phyloP scores from a whole-genome alignment of 192 early-diverging fungal genomes.

The Entomortierella chlamydospora region DNA sequence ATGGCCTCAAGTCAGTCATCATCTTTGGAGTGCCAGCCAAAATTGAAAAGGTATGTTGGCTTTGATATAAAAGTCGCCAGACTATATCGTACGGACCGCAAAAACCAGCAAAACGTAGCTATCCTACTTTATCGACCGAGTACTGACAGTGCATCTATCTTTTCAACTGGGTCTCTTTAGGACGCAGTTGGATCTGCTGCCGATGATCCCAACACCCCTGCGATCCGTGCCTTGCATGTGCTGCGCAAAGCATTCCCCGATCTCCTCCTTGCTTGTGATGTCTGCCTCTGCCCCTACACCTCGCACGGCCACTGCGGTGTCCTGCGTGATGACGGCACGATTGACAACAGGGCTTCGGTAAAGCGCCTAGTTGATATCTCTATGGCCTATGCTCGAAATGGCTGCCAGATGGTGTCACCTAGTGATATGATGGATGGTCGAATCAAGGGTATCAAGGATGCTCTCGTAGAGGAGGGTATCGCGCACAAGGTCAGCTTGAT shows the following conservation, averaged over 20 bases:
- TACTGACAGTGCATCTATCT: background rate
- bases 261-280: conserved; percentile 91
- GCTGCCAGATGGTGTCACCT: conserved; percentile 88
- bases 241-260: conserved; percentile 82
- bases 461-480: conserved; percentile 77
- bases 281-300: conserved; percentile 98
- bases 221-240: conserved; percentile 84
- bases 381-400: conserved; percentile 89
- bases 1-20: conserved; percentile 89
- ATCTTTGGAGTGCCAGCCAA: conserved; percentile 93
- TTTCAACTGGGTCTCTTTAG: conserved; percentile 34
- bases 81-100: no score
- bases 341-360: conserved; percentile 85
- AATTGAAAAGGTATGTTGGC: conserved; percentile 62
- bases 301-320: conserved; percentile 96
- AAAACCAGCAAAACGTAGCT: no score
- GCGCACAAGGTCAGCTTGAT: conserved; percentile 88
- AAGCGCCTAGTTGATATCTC: conserved; percentile 86
- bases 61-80: no score
- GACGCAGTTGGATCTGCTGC: conserved; percentile 85
- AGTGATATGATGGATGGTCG: conserved; percentile 99
- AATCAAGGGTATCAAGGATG: conserved; percentile 92
- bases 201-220: conserved; percentile 85
- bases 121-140: no score
- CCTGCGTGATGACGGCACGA: conserved; percentile 78